Evolutionary conservation across 208 protist species (phyloP).

Genomic region (Trypanosoma melophagium): DNA sequence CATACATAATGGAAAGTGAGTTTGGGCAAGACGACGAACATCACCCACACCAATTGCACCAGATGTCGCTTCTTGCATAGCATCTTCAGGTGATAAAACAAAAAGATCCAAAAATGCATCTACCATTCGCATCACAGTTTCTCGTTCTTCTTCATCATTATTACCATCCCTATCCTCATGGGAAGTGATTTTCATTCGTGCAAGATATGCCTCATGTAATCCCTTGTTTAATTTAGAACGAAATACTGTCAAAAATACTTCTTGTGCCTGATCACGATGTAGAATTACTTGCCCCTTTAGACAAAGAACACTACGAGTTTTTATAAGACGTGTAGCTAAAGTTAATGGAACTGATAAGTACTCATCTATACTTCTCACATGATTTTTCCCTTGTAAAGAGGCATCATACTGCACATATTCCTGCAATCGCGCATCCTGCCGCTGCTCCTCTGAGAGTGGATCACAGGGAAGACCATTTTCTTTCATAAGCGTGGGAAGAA

Average conservation of each 20-base stretch:
- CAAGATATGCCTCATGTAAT: constrained; percentile 77
- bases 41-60: constrained; percentile 69
- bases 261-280: constrained; percentile 74
- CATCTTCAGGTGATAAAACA: constrained; percentile 60
- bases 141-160: constrained; percentile 24
- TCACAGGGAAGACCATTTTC: constrained; percentile 72
- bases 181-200: constrained; percentile 58
- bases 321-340: constrained; percentile 79
- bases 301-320: constrained; percentile 69
- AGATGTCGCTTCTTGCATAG: constrained; percentile 49
- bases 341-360: constrained; percentile 75
- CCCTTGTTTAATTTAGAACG: constrained; percentile 56
- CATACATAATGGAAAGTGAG: constrained; percentile 93
- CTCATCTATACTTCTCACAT: constrained; percentile 44
- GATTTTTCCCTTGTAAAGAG: constrained; percentile 19
- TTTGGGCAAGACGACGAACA: constrained; percentile 73
- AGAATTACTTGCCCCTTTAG: constrained; percentile 70
- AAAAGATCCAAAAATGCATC: constrained; percentile 86
- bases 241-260: constrained; percentile 86
- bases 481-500: constrained; percentile 72
- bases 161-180: constrained; percentile 46
- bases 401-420: constrained; percentile 70
- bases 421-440: constrained; percentile 38
- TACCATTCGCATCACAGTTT: constrained; percentile 81
- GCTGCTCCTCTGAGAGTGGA: constrained; percentile 45